Percentiles rank a stretch among this genome's conserved stretches.
These are phyloP conservation scores for Stentor coeruleus DNA, from an alignment of 73 alveolate species.

Conservation along the genomic window DNA sequence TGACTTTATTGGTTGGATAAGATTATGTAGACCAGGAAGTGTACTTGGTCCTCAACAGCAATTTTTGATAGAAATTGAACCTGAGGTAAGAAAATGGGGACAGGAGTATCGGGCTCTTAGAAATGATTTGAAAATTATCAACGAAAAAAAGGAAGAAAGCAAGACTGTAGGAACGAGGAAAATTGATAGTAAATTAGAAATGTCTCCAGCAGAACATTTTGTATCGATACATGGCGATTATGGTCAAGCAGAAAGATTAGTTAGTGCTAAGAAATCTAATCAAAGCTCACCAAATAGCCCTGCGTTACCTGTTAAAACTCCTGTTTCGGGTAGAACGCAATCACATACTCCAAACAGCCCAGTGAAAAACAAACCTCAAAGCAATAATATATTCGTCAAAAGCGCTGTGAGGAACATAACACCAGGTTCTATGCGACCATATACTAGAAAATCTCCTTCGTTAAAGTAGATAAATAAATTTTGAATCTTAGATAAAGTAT, in stretches of 20 bases:
- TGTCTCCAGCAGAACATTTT: background rate
- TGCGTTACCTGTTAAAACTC: background rate
- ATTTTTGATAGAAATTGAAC: slow-evolving; percentile 34
- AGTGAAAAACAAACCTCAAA: too few species aligned
- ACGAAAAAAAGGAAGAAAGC: too few species aligned
- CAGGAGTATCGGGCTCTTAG: background rate
- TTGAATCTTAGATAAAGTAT: too few species aligned
- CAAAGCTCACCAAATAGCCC: slow-evolving; percentile 11
- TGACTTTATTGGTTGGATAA: slow-evolving; percentile 75
- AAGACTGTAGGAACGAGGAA: too few species aligned
- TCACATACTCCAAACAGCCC: too few species aligned
- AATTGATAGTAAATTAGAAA: background rate
- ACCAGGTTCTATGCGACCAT: background rate
- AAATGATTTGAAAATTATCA: too few species aligned
- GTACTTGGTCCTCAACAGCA: slow-evolving; percentile 78
- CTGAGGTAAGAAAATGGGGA: background rate
- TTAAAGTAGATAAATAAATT: too few species aligned
- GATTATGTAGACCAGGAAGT: slow-evolving; percentile 84
- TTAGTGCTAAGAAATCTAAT: background rate
- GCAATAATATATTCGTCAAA: background rate
- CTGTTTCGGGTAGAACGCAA: too few species aligned
- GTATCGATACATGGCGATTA: slow-evolving; percentile 31
- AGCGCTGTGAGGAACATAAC: background rate
- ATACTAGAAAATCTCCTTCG: too few species aligned
- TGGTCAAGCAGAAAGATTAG: slow-evolving; percentile 35